Evolutionary conservation across 2,329 filamentous ascomycete species (phyloP), one percentile per base, ranked within the genome.

Genomic region (Colletotrichum sojae): DNA sequence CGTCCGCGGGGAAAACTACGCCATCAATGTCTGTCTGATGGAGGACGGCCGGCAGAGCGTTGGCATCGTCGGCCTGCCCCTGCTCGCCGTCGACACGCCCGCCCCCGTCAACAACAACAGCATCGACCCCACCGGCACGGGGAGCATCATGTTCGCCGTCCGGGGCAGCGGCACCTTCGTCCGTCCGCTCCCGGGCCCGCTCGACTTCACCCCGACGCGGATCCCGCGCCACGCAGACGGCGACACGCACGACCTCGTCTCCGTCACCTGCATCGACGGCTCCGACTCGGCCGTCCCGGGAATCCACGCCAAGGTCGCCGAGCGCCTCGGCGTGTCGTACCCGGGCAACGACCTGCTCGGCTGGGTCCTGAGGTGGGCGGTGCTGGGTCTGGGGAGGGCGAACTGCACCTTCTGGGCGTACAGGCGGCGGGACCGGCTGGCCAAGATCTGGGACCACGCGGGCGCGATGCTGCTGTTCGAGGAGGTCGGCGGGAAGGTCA

Each of bases 361-460:
- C 1, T 89, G 88, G 88, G 87, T 89, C 6, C 79, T 87, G 9
- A 83, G 87, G 13, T 90, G 87, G 86, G 83, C 83, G 0, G 78
- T 78, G 2, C 79, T 89, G 22, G 87, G 86, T 0, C 77, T 88
- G 60, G 86, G 87, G 0, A 76, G 85, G 5, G 86, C 83, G 10
- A 86, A 89, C 76, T 80, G 83, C 48, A 88, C 85, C 0, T 81
- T 88, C 10, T 89, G 87, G 86, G 83, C 88, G 10, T 90, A 89
- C 78, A 84, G 83, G 70, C 76, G 78, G 22, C 78, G 80, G 20
- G 80, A 82, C 25, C 79, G 86, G 0, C 79, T 79, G 12, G 88
- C 83, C 10, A 89, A 90, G 77, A 80, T 86, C 1, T 90, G 87
- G 88, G 88, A 90, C 70, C 88, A 90, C 64, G 87, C 87, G 0